Conservation (phyloP, 495 filamentous ascomycete species). For the Cairneyella variabilis region DNA sequence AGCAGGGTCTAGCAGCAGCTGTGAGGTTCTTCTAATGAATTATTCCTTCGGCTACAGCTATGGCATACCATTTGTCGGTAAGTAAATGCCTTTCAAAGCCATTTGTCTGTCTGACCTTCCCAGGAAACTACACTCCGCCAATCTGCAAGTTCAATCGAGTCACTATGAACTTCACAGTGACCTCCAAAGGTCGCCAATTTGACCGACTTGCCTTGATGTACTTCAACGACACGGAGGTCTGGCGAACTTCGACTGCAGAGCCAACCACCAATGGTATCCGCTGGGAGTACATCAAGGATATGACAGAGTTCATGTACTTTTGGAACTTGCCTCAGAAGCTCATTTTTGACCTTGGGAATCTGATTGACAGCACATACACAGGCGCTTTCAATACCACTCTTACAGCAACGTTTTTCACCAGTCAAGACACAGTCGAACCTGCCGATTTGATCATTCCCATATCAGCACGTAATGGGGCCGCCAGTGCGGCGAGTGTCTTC, state of each 20-base stretch:
- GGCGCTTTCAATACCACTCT: constrained; percentile 78
- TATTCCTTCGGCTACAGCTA: constrained; percentile 77
- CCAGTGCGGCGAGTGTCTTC: constrained; percentile 61
- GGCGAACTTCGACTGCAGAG: constrained; percentile 83
- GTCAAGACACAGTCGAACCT: constrained; percentile 33
- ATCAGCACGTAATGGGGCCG: constrained; percentile 52
- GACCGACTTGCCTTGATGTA: constrained; percentile 80
- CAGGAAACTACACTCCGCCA: constrained; percentile 66
- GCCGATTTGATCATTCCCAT: constrained; percentile 73
- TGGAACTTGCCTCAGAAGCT: constrained; percentile 45
- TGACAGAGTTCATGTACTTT: constrained; percentile 68
- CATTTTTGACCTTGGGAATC: constrained; percentile 32
- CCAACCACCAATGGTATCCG: constrained; percentile 66
- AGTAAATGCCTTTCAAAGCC: constrained; percentile 20
- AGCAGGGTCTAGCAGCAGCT: constrained; percentile 30
- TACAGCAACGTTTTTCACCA: constrained; percentile 69
- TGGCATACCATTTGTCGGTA: constrained; percentile 73
- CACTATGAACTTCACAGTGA: constrained; percentile 77
- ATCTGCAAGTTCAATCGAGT: constrained; percentile 73
- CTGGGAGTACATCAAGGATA: constrained; percentile 79
- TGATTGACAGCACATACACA: constrained; percentile 57
- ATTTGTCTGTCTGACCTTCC: neutral
- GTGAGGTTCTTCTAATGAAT: constrained; percentile 60
- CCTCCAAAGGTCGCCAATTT: constrained; percentile 70
- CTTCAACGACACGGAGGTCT: constrained; percentile 76